A percentile compares a stretch with the other conserved stretches of the same genome.
Evolutionary conservation across 257 asterid species (phyloP).

Genomic region (Plectranthus barbatus): DNA sequence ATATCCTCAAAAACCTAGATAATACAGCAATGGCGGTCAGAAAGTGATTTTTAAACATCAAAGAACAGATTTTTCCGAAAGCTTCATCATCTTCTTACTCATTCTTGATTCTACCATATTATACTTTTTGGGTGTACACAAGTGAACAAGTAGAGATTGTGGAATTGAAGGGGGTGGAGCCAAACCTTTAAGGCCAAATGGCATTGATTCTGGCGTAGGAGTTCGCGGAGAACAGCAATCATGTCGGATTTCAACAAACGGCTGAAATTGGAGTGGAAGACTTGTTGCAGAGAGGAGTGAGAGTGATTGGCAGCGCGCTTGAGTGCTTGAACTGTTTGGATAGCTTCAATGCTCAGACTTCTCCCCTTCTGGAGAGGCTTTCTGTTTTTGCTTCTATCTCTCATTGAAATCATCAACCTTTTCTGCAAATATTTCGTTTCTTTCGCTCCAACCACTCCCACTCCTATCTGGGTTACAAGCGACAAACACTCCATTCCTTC

Average conservation of each 20-base stretch:
- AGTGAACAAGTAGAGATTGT: not conserved
- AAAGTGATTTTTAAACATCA: too few relatives aligned
- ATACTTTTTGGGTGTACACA: too few relatives aligned
- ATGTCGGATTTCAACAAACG: conserved; percentile 59
- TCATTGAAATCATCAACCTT: conserved; percentile 26
- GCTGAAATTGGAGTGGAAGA: conserved; percentile 31
- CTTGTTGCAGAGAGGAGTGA: conserved; percentile 26
- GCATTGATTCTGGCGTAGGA: conserved; percentile 62
- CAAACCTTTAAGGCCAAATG: conserved; percentile 56
- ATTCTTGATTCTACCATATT: not conserved
- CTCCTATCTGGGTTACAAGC: conserved; percentile 6
- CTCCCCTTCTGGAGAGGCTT: conserved; percentile 67
- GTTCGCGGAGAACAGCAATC: conserved; percentile 79
- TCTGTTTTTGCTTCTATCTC: conserved; percentile 72
- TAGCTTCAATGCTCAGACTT: conserved; percentile 60
- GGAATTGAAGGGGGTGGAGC: too few relatives aligned
- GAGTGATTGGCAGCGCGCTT: conserved; percentile 37
- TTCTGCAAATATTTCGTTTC: not conserved
- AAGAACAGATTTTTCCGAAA: not conserved
- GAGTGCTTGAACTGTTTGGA: conserved; percentile 63
- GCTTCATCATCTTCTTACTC: too few relatives aligned
- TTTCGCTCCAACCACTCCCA: not conserved
- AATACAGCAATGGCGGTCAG: not conserved
- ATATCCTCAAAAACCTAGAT: conserved; percentile 59
- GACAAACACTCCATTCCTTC: conserved; percentile 20